These are phyloP conservation scores for Globisporangium radiosum DNA, from an alignment of 352 stramenopile genomes.

Conservation along the genomic window DNA sequence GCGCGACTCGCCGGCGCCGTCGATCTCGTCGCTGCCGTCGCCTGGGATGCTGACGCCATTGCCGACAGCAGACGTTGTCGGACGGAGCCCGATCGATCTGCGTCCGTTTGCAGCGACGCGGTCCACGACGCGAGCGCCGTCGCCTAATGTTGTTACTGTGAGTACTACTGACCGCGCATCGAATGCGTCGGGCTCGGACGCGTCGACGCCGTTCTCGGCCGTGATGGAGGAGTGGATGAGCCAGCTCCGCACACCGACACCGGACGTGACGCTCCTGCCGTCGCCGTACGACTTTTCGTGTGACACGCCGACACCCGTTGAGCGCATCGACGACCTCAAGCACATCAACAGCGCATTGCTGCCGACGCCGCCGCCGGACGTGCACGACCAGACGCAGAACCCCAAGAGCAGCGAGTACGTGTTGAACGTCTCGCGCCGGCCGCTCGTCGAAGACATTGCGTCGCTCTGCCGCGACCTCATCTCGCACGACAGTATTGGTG, in stretches of 20 bases:
- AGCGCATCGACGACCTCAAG: slow-evolving; percentile 60
- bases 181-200: slow-evolving; percentile 4
- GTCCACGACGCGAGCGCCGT: not conserved
- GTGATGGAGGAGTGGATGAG: slow-evolving; percentile 84
- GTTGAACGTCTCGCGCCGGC: slow-evolving; percentile 28
- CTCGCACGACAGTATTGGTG: slow-evolving; percentile 40
- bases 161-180: not conserved
- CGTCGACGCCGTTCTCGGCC: slow-evolving; percentile 48
- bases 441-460: slow-evolving; percentile 70
- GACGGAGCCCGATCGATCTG: slow-evolving; percentile 35
- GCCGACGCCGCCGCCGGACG: slow-evolving; percentile 53
- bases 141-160: not conserved
- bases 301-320: slow-evolving; percentile 64
- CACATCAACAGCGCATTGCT: slow-evolving; percentile 72
- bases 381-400: slow-evolving; percentile 52
- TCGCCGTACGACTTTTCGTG: slow-evolving; percentile 79
- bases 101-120: slow-evolving; percentile 4
- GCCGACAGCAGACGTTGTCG: slow-evolving; percentile 9
- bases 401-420: slow-evolving; percentile 62
- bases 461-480: slow-evolving; percentile 75
- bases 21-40: slow-evolving; percentile 35
- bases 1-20: slow-evolving; percentile 20
- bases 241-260: slow-evolving; percentile 66
- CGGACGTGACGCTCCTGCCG: slow-evolving; percentile 70
- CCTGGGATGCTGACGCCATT: slow-evolving; percentile 54